Evolutionary conservation across 129 eudicot species (phyloP), one percentile per base, ranked within the genome.

Genomic region (Kitagawia praeruptora): DNA sequence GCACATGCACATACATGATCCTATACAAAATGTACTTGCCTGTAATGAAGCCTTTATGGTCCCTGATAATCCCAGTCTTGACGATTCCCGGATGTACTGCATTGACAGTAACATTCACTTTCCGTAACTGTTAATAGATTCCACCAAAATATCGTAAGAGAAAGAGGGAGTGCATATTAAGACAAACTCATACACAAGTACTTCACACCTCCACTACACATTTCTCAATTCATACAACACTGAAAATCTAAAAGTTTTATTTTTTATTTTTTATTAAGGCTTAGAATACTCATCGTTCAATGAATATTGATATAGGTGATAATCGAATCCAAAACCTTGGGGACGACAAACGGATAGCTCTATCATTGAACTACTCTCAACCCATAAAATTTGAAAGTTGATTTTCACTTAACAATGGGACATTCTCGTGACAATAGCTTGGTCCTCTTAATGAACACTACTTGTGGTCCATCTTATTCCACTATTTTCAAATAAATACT

Each of bases 81-180:
- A 96, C 98, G 47, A 96, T 90, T 42, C 98, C 99, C 45, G 99
- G 99, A 77, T 96, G 99, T 37, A 96, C 96, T 11, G 99, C 91
- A 80, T 96, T 96, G 85, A 92, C 88, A 64, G 91, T 90, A 78
- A 96, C 95, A 70, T 93, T 89, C 84, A 93, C 97, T 70, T 90
- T 85, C 72, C 85, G 85, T 75, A 80, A 95, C 99, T 96, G 85
- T 19, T 34, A n/a, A 75, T 16, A 77, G 31, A 73, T 70, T 49
- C 67, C 71, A 46, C 19, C 47, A 75, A 64, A 74, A 34, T 42
- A 4, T 41, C 15, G 27, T 53, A 11, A 41, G 23, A 48, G 75
- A 27, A 10, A 46, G 5, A n/a, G n/a, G 23, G 42, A 34, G n/a
- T 18, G 46, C n/a, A 70, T 70, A 75, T 21, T 11, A 19, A 56